Conservation (phyloP, 805 yeast genomes). For the Wickerhamomyces mucosus region DNA sequence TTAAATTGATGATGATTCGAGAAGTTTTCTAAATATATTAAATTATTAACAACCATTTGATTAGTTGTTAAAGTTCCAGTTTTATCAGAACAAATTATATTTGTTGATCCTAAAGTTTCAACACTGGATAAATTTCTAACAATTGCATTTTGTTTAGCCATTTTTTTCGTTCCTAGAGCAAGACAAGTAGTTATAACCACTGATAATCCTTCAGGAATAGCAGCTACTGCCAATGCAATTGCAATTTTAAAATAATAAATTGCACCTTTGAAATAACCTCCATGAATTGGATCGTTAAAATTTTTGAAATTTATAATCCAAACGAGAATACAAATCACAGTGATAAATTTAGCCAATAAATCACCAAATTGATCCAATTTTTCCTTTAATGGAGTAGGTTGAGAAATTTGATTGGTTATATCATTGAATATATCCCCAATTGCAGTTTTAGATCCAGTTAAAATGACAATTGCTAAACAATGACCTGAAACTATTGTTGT, state of each 20-base stretch:
- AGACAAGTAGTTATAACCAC: conserved; percentile 44
- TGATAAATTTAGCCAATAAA: conserved; percentile 30
- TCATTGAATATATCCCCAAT: conserved; percentile 39
- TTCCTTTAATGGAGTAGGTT: conserved; percentile 27
- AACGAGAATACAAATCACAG: conserved; percentile 36
- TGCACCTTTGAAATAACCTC: conserved; percentile 34
- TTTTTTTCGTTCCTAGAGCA: conserved; percentile 38
- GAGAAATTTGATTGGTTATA: conserved; percentile 28
- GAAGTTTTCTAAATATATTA: conserved; percentile 20
- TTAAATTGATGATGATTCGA: conserved; percentile 18
- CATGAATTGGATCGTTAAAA: conserved; percentile 33
- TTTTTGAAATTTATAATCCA: conserved; percentile 34
- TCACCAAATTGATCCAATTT: conserved; percentile 32
- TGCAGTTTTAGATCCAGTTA: conserved; percentile 38
- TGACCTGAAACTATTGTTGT: conserved; percentile 33
- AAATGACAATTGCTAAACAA: conserved; percentile 36
- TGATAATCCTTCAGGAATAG: conserved; percentile 44
- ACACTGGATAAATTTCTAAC: conserved; percentile 39
- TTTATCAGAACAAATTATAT: conserved; percentile 36
- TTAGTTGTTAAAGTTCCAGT: conserved; percentile 44
- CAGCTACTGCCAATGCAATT: conserved; percentile 41
- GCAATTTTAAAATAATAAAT: conserved; percentile 41
- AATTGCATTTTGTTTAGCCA: conserved; percentile 38
- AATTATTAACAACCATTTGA: conserved; percentile 35
- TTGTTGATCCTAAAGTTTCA: conserved; percentile 52